Evolutionary conservation across 495 filamentous ascomycete genomes (phyloP).

Genomic region (Penicillium coffeae): DNA sequence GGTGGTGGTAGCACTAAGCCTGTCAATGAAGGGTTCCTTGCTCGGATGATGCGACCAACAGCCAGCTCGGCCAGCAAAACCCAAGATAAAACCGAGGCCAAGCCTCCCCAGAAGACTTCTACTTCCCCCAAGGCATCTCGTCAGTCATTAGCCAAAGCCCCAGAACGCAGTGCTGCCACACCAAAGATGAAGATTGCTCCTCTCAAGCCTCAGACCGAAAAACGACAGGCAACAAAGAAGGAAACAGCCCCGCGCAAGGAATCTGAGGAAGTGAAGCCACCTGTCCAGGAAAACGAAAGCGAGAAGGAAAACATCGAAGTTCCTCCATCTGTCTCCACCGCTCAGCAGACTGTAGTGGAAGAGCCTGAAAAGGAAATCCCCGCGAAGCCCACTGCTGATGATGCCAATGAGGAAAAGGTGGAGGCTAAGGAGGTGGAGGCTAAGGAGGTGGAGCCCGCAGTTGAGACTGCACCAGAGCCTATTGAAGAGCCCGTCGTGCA

Average conservation of each 20-base stretch:
- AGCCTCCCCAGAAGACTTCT: slow-evolving; percentile 31
- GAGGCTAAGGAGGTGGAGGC: not conserved
- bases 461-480: not conserved
- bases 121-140: slow-evolving; percentile 21
- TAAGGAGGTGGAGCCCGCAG: not conserved
- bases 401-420: not conserved
- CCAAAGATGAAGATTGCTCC: slow-evolving; percentile 21
- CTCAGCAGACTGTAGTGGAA: slow-evolving; percentile 4
- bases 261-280: slow-evolving; percentile 1
- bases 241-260: slow-evolving; percentile 8
- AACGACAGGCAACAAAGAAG: slow-evolving; percentile 16
- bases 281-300: slow-evolving; percentile 11
- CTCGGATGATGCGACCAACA: slow-evolving; percentile 91
- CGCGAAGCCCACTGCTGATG: not conserved
- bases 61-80: slow-evolving; percentile 73
- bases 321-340: not conserved
- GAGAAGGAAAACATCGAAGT: slow-evolving; percentile 25
- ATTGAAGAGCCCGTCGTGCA: slow-evolving; percentile 2
- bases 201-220: slow-evolving; percentile 19
- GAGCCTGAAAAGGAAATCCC: slow-evolving; percentile 5
- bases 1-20: slow-evolving; percentile 36
- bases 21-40: slow-evolving; percentile 74
- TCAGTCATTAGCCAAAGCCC: slow-evolving; percentile 9
- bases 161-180: slow-evolving; percentile 18
- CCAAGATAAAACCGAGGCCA: slow-evolving; percentile 61